Percentiles rank a stretch among this genome's conserved stretches.
phyloP scores from a whole-genome alignment of 1,284 basidiomycete species.

The Veloboletus limbatus region DNA sequence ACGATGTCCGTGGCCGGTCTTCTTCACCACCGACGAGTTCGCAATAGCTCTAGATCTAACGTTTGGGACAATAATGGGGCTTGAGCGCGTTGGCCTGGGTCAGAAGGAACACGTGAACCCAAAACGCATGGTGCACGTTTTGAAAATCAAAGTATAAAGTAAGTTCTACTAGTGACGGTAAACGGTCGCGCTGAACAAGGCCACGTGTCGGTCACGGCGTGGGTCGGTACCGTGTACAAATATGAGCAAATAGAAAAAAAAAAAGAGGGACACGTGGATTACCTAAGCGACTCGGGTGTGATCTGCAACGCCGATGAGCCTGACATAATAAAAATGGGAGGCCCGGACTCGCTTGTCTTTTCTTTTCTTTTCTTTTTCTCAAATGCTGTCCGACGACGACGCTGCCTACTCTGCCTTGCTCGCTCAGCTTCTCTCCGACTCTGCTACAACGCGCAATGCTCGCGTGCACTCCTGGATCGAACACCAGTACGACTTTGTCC shows the following conservation, averaged over 20 bases:
- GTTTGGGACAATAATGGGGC: not conserved
- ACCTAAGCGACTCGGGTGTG: not conserved
- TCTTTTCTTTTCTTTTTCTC: not conserved
- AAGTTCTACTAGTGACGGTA: too few species aligned
- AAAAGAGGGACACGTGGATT: too few species aligned
- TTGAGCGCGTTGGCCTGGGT: too few species aligned
- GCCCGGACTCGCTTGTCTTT: not conserved
- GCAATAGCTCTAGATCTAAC: not conserved
- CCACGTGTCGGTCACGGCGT: too few species aligned
- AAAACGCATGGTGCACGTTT: too few species aligned
- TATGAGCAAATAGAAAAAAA: too few species aligned
- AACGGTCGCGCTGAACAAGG: too few species aligned
- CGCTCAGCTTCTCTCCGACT: slow-evolving; percentile 27
- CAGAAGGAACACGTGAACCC: too few species aligned
- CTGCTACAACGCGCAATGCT: slow-evolving; percentile 24
- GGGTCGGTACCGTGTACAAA: too few species aligned
- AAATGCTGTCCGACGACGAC: slow-evolving; percentile 31
- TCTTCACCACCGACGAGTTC: not conserved
- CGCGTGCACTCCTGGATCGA: slow-evolving; percentile 35
- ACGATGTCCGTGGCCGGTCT: not conserved
- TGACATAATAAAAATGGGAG: too few species aligned
- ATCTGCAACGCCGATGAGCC: not conserved
- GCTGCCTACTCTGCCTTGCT: slow-evolving; percentile 29
- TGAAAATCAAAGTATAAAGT: too few species aligned
- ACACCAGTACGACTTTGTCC: slow-evolving; percentile 35